phyloP scores from a whole-genome alignment of 148 eudicot genomes.

The Euryodendron excelsum region DNA sequence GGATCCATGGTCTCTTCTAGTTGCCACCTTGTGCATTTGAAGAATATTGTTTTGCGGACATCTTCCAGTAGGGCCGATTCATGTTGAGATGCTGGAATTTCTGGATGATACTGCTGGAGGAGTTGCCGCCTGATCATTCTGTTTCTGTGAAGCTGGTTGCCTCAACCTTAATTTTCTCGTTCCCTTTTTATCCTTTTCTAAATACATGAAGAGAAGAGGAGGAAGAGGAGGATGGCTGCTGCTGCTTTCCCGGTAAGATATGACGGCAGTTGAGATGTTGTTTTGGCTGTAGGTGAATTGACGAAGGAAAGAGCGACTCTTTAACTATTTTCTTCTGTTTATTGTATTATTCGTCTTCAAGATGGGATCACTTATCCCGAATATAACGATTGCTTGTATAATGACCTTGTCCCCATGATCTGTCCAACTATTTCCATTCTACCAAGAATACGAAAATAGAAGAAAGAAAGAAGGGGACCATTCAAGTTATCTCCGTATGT shows the following conservation, averaged over 20 bases:
- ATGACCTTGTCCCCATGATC: no score
- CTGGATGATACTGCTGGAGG: conserved; percentile 1
- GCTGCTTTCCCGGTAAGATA: neutral
- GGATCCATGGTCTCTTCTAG: conserved; percentile 62
- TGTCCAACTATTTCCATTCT: no score
- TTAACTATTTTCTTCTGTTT: neutral
- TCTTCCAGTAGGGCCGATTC: conserved; percentile 14
- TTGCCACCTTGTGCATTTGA: conserved; percentile 61
- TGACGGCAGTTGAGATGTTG: conserved; percentile 37
- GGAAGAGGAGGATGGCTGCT: no score
- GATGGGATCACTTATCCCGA: neutral
- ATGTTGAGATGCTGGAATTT: conserved; percentile 13
- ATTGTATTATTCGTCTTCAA: neutral
- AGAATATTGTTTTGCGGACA: conserved; percentile 33
- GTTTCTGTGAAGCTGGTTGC: neutral
- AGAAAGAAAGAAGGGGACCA: no score
- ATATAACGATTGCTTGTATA: neutral
- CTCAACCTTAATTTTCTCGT: neutral
- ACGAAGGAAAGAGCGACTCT: conserved; percentile 45
- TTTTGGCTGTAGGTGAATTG: conserved; percentile 39
- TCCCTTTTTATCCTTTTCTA: neutral
- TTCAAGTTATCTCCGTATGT: no score
- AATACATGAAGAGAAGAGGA: neutral
- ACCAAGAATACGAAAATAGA: neutral
- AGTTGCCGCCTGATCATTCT: neutral